phyloP scores from a whole-genome alignment of 2,329 filamentous ascomycete genomes.

The Cladophialophora psammophila region DNA sequence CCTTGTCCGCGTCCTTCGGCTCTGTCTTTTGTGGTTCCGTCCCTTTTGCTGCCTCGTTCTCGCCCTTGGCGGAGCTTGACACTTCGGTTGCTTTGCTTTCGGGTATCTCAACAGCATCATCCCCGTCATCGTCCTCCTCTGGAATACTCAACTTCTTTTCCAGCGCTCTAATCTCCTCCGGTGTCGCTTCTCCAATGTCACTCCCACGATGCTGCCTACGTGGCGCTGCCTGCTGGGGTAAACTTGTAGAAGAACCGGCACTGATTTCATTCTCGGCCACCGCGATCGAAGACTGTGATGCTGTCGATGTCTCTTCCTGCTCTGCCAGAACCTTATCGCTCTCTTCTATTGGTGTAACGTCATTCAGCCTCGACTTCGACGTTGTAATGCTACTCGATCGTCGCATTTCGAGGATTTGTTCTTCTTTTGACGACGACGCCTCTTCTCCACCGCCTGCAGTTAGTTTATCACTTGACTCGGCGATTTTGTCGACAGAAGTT shows the following conservation, averaged over 20 bases:
- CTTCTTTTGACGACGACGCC: slow-evolving; percentile 33
- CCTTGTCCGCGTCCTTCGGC: slow-evolving; percentile 39
- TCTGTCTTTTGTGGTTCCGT: slow-evolving; percentile 37
- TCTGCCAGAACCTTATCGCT: slow-evolving; percentile 30
- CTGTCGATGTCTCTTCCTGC: slow-evolving; percentile 2
- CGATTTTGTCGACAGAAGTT: slow-evolving; percentile 39
- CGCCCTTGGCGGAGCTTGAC: slow-evolving; percentile 31
- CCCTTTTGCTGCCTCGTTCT: slow-evolving; percentile 31
- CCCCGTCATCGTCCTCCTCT: slow-evolving; percentile 38
- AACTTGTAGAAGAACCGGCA: slow-evolving; percentile 6
- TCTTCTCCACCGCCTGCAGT: slow-evolving; percentile 27
- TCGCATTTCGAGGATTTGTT: slow-evolving; percentile 32
- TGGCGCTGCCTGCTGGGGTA: slow-evolving; percentile 27
- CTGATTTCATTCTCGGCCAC: slow-evolving; percentile 28
- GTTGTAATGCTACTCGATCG: slow-evolving; percentile 33
- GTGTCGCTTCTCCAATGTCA: slow-evolving; percentile 46
- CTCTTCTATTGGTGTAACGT: slow-evolving; percentile 34
- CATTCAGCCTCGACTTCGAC: slow-evolving; percentile 29
- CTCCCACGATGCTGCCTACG: slow-evolving; percentile 46
- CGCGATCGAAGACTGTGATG: slow-evolving; percentile 8
- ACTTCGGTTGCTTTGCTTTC: slow-evolving; percentile 32
- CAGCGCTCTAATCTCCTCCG: slow-evolving; percentile 41
- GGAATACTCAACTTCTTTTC: slow-evolving; percentile 43
- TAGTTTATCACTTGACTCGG: slow-evolving; percentile 32
- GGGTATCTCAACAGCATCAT: slow-evolving; percentile 22